phyloP scores from a whole-genome alignment of 352 stramenopile species.

The Blastocystis sp. region DNA sequence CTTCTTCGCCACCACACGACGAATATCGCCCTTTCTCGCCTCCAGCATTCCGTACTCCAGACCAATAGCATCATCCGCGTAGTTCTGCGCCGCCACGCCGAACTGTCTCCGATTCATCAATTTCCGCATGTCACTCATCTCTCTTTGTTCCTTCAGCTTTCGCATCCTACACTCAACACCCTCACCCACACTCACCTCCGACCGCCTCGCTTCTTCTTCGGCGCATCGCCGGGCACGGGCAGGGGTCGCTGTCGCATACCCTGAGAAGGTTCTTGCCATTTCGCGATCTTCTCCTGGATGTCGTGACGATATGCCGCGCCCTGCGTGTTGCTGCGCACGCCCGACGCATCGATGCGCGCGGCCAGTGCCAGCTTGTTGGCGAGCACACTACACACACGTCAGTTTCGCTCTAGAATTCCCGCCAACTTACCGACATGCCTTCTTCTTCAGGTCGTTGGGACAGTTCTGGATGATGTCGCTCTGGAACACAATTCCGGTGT shows the following conservation, averaged over 20 bases:
- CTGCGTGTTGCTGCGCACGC: conserved; percentile 73
- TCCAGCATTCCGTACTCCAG: conserved; percentile 86
- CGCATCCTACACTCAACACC: conserved; percentile 75
- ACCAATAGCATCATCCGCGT: conserved; percentile 97
- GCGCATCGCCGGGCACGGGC: conserved; percentile 89
- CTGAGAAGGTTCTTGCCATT: conserved; percentile 93
- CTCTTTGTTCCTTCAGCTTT: conserved; percentile 92
- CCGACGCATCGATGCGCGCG: conserved; percentile 86
- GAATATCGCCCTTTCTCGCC: conserved; percentile 70
- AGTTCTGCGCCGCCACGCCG: conserved; percentile 86
- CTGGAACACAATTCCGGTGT: conserved; percentile 89
- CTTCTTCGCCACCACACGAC: conserved; percentile 63
- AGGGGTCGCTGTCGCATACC: conserved; percentile 93
- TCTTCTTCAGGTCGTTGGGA: conserved; percentile 87
- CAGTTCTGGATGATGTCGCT: conserved; percentile 86
- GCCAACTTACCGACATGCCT: conserved; percentile 76
- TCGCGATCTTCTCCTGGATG: conserved; percentile 89
- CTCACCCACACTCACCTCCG: conserved; percentile 79
- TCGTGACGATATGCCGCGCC: conserved; percentile 84
- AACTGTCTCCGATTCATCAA: conserved; percentile 92
- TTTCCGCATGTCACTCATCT: conserved; percentile 93
- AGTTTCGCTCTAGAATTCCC: not conserved
- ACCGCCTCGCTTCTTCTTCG: conserved; percentile 86
- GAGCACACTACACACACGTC: conserved; percentile 77
- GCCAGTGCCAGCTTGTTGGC: conserved; percentile 86